Conservation (phyloP, 2,329 filamentous ascomycete genomes). For the Nemania serpens region DNA sequence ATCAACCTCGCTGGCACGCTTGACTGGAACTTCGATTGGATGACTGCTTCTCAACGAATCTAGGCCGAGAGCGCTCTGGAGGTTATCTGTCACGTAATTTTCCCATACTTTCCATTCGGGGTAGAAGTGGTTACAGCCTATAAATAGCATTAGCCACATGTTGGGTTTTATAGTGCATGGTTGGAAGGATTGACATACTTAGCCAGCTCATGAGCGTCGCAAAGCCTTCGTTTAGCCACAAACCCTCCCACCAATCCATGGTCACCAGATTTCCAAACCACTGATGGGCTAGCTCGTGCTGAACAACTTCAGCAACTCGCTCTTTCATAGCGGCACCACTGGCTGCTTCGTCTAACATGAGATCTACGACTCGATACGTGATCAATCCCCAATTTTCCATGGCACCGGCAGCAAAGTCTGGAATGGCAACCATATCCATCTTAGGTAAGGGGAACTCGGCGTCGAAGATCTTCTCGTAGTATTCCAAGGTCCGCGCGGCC, state of each 20-base stretch:
- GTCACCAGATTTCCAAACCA: conserved; percentile 98
- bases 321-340: conserved; percentile 89
- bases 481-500: conserved; percentile 84
- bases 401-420: conserved; percentile 91
- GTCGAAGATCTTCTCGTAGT: conserved; percentile 95
- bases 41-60: conserved; percentile 94
- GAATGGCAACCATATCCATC: conserved; percentile 96
- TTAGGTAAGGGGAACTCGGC: conserved; percentile 86
- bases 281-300: conserved; percentile 96
- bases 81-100: conserved; percentile 88
- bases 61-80: conserved; percentile 83
- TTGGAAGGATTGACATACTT: conserved; percentile 37
- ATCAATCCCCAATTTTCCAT: conserved; percentile 99
- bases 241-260: conserved; percentile 98
- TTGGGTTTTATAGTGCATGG: not conserved
- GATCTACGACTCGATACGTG: conserved; percentile 90
- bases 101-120: conserved; percentile 99
- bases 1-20: conserved; percentile 93
- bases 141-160: conserved; percentile 55
- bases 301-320: conserved; percentile 91
- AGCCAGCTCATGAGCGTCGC: conserved; percentile 89
- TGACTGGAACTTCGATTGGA: conserved; percentile 94
- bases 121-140: conserved; percentile 85
- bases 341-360: conserved; percentile 89
- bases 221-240: conserved; percentile 95